Evolutionary conservation across 2,329 filamentous ascomycete species (phyloP).

Genomic region (Orbilia oligospora): DNA sequence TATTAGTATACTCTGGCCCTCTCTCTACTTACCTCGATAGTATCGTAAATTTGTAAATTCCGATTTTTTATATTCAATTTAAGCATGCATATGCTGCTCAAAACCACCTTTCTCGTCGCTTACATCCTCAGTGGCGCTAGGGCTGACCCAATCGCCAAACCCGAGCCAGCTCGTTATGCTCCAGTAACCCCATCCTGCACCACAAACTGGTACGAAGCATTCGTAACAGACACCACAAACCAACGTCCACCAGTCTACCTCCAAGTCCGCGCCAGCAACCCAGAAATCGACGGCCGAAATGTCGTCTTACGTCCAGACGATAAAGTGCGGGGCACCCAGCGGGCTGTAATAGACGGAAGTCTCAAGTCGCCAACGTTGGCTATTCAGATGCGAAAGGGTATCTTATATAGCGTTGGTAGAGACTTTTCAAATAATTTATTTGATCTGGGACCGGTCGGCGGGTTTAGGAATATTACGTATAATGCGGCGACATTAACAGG

Average conservation of each 20-base stretch:
- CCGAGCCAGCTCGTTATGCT: slow-evolving; percentile 12
- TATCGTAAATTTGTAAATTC: neutral
- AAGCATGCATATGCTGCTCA: slow-evolving; percentile 27
- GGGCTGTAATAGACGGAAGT: slow-evolving; percentile 36
- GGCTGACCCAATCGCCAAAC: slow-evolving; percentile 10
- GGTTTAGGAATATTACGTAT: slow-evolving; percentile 51
- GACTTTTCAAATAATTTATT: slow-evolving; percentile 54
- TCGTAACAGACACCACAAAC: slow-evolving; percentile 56
- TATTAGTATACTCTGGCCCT: too few species aligned
- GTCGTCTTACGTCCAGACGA: slow-evolving; percentile 44
- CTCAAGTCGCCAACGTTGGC: slow-evolving; percentile 41
- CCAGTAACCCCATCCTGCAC: slow-evolving; percentile 39
- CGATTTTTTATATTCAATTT: neutral
- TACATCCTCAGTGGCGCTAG: slow-evolving; percentile 9
- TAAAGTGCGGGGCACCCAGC: slow-evolving; percentile 12
- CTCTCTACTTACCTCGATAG: neutral
- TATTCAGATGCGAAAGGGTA: slow-evolving; percentile 46
- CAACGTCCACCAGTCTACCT: slow-evolving; percentile 53
- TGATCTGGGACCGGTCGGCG: slow-evolving; percentile 55
- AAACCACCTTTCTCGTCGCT: slow-evolving; percentile 7
- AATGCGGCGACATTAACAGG: slow-evolving; percentile 45
- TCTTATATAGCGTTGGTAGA: slow-evolving; percentile 24
- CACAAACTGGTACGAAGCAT: slow-evolving; percentile 49
- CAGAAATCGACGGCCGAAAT: slow-evolving; percentile 52
- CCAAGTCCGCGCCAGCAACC: slow-evolving; percentile 48